These are phyloP conservation scores for Calonectria multiphialidica DNA, from an alignment of 2,329 filamentous ascomycete genomes.

Conservation along the genomic window DNA sequence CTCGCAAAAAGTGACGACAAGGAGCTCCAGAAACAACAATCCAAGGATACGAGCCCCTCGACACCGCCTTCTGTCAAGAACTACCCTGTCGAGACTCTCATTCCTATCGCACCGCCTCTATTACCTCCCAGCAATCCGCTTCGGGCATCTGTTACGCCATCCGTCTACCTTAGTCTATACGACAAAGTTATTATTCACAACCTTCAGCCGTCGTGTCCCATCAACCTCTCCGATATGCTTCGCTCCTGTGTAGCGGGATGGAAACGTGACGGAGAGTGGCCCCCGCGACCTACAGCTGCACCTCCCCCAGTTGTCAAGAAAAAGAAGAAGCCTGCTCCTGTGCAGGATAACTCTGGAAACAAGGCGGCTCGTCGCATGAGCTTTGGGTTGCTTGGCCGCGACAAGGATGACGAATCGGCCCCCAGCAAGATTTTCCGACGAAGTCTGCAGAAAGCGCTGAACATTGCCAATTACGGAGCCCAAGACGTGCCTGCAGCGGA, in stretches of 20 bases:
- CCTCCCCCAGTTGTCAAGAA: conserved; percentile 52
- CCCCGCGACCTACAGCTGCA: conserved; percentile 66
- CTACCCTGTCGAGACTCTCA: conserved; percentile 70
- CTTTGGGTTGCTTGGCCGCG: conserved; percentile 60
- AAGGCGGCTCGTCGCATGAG: conserved; percentile 58
- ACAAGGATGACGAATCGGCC: conserved; percentile 48
- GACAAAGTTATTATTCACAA: conserved; percentile 86
- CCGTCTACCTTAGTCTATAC: conserved; percentile 86
- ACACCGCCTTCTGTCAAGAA: conserved; percentile 32
- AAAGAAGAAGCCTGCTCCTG: conserved; percentile 45
- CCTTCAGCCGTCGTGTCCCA: conserved; percentile 86
- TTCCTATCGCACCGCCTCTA: conserved; percentile 81
- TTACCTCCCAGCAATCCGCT: conserved; percentile 81
- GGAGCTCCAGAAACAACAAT: conserved; percentile 47
- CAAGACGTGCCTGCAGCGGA: conserved; percentile 33
- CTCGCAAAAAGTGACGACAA: conserved; percentile 52
- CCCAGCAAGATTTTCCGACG: conserved; percentile 56
- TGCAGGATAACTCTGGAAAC: conserved; percentile 40
- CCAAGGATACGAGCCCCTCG: conserved; percentile 49
- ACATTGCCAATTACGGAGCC: conserved; percentile 47
- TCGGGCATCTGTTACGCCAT: conserved; percentile 79
- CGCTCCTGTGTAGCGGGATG: conserved; percentile 87
- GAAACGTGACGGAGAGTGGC: conserved; percentile 96
- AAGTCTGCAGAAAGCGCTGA: conserved; percentile 61
- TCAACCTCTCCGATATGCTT: conserved; percentile 87